These are phyloP conservation scores for Poa annua DNA, from an alignment of 176 grass and related monocot genomes.

Conservation along the genomic window DNA sequence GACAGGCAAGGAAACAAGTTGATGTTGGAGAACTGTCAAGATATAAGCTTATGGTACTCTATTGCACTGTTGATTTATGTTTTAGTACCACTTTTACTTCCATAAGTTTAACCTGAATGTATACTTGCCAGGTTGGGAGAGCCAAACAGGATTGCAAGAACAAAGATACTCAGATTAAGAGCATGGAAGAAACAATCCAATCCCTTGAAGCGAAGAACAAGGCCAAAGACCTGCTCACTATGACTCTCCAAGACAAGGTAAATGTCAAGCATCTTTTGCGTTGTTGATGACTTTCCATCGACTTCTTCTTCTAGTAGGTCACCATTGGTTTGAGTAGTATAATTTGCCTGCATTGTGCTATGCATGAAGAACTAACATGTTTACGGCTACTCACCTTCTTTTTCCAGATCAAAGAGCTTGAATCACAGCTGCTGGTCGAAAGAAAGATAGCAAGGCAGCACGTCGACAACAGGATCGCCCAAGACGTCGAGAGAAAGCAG, in stretches of 20 bases:
- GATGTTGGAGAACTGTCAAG: conserved; percentile 77
- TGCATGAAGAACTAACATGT: not conserved
- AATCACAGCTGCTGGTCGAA: conserved; percentile 87
- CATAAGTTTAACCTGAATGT: not conserved
- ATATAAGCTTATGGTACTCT: conserved; percentile 87
- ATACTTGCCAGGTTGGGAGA: conserved; percentile 65
- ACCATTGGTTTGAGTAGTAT: not conserved
- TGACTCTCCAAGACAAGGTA: conserved; percentile 92
- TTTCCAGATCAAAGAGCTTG: conserved; percentile 84
- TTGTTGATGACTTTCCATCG: not conserved
- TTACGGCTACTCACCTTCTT: not conserved
- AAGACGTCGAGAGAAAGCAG: conserved; percentile 56
- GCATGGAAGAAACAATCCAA: conserved; percentile 80
- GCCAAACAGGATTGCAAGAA: conserved; percentile 80
- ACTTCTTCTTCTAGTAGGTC: not conserved
- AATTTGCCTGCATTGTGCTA: not conserved
- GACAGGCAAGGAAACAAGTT: conserved; percentile 85
- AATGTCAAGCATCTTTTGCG: not conserved
- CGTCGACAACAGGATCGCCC: conserved; percentile 88
- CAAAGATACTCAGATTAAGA: conserved; percentile 84
- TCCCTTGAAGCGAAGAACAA: conserved; percentile 84
- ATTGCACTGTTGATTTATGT: not conserved
- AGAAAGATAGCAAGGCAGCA: conserved; percentile 92
- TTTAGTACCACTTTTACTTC: not conserved
- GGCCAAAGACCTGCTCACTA: conserved; percentile 72